phyloP scores from a whole-genome alignment of 768 basidiomycete species.

The Asterophora lycoperdoides region DNA sequence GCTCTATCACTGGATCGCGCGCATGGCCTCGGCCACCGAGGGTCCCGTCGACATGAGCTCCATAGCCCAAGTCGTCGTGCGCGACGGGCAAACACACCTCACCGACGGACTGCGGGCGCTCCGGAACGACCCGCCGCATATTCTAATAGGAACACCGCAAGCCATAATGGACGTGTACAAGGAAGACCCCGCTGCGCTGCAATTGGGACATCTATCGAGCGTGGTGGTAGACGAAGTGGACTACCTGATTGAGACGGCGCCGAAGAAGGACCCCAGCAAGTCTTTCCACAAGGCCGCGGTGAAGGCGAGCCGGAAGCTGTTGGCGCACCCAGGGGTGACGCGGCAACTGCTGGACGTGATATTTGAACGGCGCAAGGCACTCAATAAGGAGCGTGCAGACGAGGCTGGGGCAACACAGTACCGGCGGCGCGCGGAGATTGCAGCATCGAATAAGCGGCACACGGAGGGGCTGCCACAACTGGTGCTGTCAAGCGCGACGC shows the following conservation, averaged over 20 bases:
- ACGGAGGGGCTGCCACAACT: constrained; percentile 45
- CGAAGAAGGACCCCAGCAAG: constrained; percentile 36
- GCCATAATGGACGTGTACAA: constrained; percentile 56
- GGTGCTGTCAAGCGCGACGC: constrained; percentile 67
- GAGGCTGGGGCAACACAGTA: constrained; percentile 19
- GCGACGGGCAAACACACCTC: constrained; percentile 41
- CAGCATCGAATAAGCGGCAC: constrained; percentile 1
- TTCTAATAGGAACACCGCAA: constrained; percentile 71
- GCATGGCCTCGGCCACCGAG: constrained; percentile 34
- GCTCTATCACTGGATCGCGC: constrained; percentile 59
- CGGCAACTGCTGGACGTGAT: constrained; percentile 56
- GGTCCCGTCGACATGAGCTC: constrained; percentile 33
- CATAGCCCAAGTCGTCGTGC: constrained; percentile 59
- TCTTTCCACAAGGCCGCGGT: constrained; percentile 31
- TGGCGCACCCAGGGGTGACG: constrained; percentile 55
- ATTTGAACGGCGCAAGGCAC: constrained; percentile 35
- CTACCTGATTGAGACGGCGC: constrained; percentile 56
- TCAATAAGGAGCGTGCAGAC: constrained; percentile 23
- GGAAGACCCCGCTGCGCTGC: constrained; percentile 38
- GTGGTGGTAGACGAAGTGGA: constrained; percentile 78
- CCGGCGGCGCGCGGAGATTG: constrained; percentile 12
- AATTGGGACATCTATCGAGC: constrained; percentile 43
- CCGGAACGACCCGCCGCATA: constrained; percentile 48
- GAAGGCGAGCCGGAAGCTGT: constrained; percentile 39
- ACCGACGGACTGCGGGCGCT: constrained; percentile 36